Conservation (phyloP, 2,329 filamentous ascomycete species). For the Curvularia sp. region DNA sequence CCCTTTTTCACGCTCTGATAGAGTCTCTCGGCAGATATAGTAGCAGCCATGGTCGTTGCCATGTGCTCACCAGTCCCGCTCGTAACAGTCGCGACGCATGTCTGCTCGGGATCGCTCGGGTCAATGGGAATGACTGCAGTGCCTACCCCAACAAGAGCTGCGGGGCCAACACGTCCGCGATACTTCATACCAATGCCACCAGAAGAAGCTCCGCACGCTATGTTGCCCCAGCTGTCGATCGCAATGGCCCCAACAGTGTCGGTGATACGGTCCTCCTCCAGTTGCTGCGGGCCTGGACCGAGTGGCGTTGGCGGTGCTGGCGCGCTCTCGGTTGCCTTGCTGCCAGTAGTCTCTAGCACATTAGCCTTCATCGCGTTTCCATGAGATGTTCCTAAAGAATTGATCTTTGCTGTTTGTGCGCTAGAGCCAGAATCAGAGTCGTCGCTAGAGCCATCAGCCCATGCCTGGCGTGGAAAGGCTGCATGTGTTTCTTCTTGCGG, state of each 20-base stretch:
- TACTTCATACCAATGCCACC: conserved; percentile 99
- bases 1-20: conserved; percentile 72
- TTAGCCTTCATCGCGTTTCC: conserved; percentile 10
- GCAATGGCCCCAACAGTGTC: conserved; percentile 97
- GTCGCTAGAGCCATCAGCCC: conserved; percentile 51
- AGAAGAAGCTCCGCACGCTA: conserved; percentile 94
- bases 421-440: conserved; percentile 38
- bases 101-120: conserved; percentile 70
- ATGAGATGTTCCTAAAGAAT: conserved; percentile 22
- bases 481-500: conserved; percentile 17
- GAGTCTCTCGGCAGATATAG: conserved; percentile 83
- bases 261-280: conserved; percentile 69
- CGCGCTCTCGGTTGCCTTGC: conserved; percentile 22
- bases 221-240: conserved; percentile 82
- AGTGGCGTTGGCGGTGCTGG: conserved; percentile 12
- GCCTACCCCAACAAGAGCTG: conserved; percentile 89
- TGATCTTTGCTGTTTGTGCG: conserved; percentile 32
- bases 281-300: conserved; percentile 4
- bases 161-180: conserved; percentile 86
- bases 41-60: conserved; percentile 91
- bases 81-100: conserved; percentile 81
- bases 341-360: conserved; percentile 13
- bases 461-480: conserved; percentile 26
- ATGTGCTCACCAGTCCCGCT: conserved; percentile 98
- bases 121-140: conserved; percentile 85